Base-by-base conservation (phyloP, 805 yeast genomes). In the Pichia sporocuriosa region DNA sequence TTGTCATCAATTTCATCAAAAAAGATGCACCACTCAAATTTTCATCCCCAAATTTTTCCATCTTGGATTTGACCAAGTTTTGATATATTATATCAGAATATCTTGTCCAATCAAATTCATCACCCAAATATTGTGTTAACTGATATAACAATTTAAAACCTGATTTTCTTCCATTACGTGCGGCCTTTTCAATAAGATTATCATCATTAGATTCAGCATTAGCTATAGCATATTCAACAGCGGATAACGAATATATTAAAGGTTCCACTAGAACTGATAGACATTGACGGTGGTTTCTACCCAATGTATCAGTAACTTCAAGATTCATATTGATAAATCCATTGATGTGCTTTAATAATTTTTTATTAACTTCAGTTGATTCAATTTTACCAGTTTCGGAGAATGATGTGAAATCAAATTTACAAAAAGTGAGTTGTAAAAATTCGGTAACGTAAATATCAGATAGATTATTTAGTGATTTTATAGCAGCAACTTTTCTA, bases 21-120 rank as follows among this genome's bases (percentile, higher is more conserved):
- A 95, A 73, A 0, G 97, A 87, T 0, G 90, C 81, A 53, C 83
- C 87, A 55, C 87, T 94, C 25, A 82, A 66, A 57, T 90, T 93
- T 53, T 84, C 95, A 31, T 65, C 71, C 3, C 81, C 81, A 59
- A 90, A 90, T 11, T 70, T 66, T 1, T 46, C 66, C 51, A 93
- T 66, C 54, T 94, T 74, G 7, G 95, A 88, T 17, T 58, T 52
- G 12, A 90, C 65, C 19, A 87, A 66, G 20, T 65, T 56, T 3
- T 61, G 56, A 53, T 74, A 82, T 11, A 93, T 73, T 2, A 61
- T 51, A 12, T 65, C 64, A 16, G 75, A 68, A 47, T 70, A 70
- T 8, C 65, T 63, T 6, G 54, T 47, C 96, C 96, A 88, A 27
- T 73, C 59, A 40, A 68, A 69, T 4, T 40, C 45, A 0, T 66